Evolutionary conservation across 768 basidiomycete genomes (phyloP), one percentile per base, ranked within the genome.

Genomic region (Trametes punicea): DNA sequence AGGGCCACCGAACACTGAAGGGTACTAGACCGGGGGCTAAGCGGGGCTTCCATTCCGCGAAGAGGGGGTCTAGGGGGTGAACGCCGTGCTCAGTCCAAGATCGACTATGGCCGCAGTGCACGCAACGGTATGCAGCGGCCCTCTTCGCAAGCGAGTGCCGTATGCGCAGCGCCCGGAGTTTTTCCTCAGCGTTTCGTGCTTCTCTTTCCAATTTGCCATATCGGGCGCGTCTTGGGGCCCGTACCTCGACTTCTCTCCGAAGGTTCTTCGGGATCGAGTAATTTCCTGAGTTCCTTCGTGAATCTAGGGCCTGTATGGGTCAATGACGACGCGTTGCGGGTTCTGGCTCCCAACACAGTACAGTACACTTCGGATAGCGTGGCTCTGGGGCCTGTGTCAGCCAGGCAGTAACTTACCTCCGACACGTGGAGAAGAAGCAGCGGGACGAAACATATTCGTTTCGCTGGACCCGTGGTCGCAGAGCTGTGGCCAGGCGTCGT

Each of bases 261-360:
- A 59, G 39, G 57, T 54, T 53, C 57, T 33, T 54, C 57, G 51
- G 57, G 46, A 47, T 44, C 39, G 46, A 34, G 51, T 58, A 42
- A 58, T 13, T 33, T 23, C 36, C 26, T 47, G 40, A 25, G 36
- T 23, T 23, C 41, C 31, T 27, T 44, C 33, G 29, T 33, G 20
- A n/a, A 11, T 27, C 23, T 46, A n/a, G 15, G 26, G 15, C 38
- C 30, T 21, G 42, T 23, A 46, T n/a, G n/a, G n/a, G n/a, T n/a
- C n/a, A n/a, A n/a, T 27, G 44, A 53, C 42, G 51, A 21, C 16
- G 51, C 31, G 42, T 33, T 18, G 11, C 21, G 20, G 15, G n/a
- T 55, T 41, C 39, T 47, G 23, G 39, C 39, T 25, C 46, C 41
- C 11, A 46, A 18, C 13, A n/a, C n/a, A n/a, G n/a, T n/a, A n/a